These are phyloP conservation scores for Remersonia thermophila DNA, from an alignment of 2,329 filamentous ascomycete species.

Conservation along the genomic window DNA sequence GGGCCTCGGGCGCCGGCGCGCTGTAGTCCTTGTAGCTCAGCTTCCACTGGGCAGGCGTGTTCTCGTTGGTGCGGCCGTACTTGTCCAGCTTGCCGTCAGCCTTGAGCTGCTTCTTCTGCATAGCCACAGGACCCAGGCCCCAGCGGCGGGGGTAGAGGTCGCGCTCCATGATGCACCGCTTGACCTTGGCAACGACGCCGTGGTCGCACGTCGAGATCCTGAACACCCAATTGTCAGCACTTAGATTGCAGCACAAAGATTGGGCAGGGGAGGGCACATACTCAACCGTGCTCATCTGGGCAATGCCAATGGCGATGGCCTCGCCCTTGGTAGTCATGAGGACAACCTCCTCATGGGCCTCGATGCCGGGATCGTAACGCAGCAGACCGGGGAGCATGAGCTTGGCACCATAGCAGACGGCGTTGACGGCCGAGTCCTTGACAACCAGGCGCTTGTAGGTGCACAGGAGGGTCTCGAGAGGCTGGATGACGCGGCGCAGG, in stretches of 20 bases:
- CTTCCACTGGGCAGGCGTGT: slow-evolving; percentile 88
- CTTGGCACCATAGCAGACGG: slow-evolving; percentile 96
- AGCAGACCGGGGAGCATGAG: slow-evolving; percentile 95
- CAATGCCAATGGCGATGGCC: slow-evolving; percentile 90
- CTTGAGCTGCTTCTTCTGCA: slow-evolving; percentile 99
- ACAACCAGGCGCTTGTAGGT: slow-evolving; percentile 95
- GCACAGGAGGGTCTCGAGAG: slow-evolving; percentile 81
- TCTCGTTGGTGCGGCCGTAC: slow-evolving; percentile 84
- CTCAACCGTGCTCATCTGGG: slow-evolving; percentile 96
- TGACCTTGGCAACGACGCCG: slow-evolving; percentile 95
- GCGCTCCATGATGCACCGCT: slow-evolving; percentile 99
- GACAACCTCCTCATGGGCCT: slow-evolving; percentile 91
- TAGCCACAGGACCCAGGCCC: slow-evolving; percentile 85
- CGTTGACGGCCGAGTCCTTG: slow-evolving; percentile 93
- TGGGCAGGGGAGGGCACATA: slow-evolving; percentile 8
- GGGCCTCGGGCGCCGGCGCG: slow-evolving; percentile 36
- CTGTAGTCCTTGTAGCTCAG: slow-evolving; percentile 84
- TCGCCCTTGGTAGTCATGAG: slow-evolving; percentile 99
- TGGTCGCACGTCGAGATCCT: slow-evolving; percentile 86
- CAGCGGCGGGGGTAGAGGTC: slow-evolving; percentile 94
- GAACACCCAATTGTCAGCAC: slow-evolving; percentile 1
- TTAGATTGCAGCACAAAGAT: neutral
- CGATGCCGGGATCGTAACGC: slow-evolving; percentile 82
- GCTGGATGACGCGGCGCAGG: slow-evolving; percentile 80
- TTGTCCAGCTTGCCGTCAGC: slow-evolving; percentile 96